Base-by-base conservation (phyloP, 768 basidiomycete genomes). In the Lactarius sanguifluus region DNA sequence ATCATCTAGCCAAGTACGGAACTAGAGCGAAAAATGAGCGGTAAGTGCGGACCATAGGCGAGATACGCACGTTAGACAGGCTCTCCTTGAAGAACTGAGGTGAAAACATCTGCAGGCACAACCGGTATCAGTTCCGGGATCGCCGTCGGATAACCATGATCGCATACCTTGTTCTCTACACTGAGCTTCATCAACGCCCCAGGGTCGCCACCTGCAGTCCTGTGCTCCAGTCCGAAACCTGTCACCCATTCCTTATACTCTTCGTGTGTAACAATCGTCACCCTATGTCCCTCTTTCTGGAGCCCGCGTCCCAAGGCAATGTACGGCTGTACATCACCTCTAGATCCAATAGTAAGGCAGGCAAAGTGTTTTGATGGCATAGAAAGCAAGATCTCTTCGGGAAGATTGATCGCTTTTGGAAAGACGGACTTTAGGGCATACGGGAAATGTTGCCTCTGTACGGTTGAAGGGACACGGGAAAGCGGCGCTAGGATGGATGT, bases 81-180 rank as follows among this genome's bases (percentile, higher is more conserved):
- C 83, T 83, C 72, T 86, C 83, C 72, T 81, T 86, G 80, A 90
- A 88, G 70, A 87, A 90, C 32, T 86, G 85, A 0, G 87, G 86
- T 5, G 87, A 88, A 72, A 89, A 88, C 85, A 89, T 88, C 85
- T 86, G 68, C 12, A 20, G 20, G 9, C 10, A 36, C 28, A 38
- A 6, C 52, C 16, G 2, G 12, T 13, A 57, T 55, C 60, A 79
- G 76, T 9, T 79, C 38, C 23, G 25, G 20, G 36, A 30, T 13
- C 30, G 52, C 16, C 1, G 56, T 34, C 41, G n/a, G 32, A 41
- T 43, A 32, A 8, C 20, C 16, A 36, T 18, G 9, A 0, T 25
- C 20, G 20, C 61, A 16, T 57, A 77, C 79, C 76, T 85, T 77
- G 69, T 79, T 77, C 68, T 83, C 82, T 8, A 80, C 79, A 64